Percentiles rank a stretch among this genome's conserved stretches.
Conservation (phyloP, 1,284 basidiomycete genomes). For the Wolfiporia cocos region DNA sequence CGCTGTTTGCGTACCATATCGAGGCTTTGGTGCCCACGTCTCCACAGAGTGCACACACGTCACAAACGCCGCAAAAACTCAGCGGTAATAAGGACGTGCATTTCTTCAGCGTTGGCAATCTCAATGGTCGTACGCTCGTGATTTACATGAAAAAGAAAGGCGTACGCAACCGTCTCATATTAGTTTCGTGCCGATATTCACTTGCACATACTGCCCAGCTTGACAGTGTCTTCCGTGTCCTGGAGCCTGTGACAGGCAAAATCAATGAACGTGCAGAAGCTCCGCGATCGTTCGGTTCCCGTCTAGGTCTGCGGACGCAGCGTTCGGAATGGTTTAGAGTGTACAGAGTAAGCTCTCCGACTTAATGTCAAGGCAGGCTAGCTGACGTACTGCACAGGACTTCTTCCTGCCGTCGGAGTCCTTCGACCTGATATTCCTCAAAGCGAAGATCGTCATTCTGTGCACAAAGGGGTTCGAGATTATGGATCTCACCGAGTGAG, state of each 20-base stretch:
- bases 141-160: conserved; percentile 97
- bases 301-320: conserved; percentile 69
- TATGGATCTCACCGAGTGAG: conserved; percentile 88
- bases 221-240: conserved; percentile 89
- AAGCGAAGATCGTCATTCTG: conserved; percentile 86
- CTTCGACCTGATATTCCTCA: conserved; percentile 85
- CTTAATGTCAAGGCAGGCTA: neutral
- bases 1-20: conserved; percentile 86
- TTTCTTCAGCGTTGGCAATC: conserved; percentile 90
- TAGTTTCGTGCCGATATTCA: neutral
- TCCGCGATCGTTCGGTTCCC: conserved; percentile 59
- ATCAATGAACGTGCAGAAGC: conserved; percentile 72
- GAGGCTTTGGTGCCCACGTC: conserved; percentile 91
- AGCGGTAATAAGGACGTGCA: conserved; percentile 87
- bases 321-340: conserved; percentile 90
- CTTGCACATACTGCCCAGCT: conserved; percentile 32
- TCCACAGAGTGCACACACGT: conserved; percentile 54
- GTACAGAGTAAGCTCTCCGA: conserved; percentile 53
- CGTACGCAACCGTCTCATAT: conserved; percentile 37
- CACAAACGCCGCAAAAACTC: conserved; percentile 80
- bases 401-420: conserved; percentile 92
- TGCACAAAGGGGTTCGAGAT: conserved; percentile 96
- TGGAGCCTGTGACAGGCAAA: conserved; percentile 87
- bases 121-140: conserved; percentile 81
- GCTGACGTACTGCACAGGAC: conserved; percentile 40